Base-by-base conservation (phyloP, 2,329 filamentous ascomycete genomes). In the Trichoderma brevicompactum region DNA sequence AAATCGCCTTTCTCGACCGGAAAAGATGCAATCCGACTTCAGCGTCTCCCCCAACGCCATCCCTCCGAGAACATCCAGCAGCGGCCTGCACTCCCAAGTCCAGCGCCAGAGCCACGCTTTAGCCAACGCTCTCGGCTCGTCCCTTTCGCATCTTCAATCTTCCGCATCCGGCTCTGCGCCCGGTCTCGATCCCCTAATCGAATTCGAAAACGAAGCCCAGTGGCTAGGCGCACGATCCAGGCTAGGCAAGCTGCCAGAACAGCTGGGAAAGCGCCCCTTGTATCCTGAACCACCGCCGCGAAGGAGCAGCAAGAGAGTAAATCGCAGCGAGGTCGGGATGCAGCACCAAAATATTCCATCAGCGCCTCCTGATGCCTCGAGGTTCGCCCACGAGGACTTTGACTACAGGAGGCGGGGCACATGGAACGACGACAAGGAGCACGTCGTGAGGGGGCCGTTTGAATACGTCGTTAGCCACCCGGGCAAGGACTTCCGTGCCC, bases 401-500 rank as follows among this genome's bases (percentile, higher is more conserved):
- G 80, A 85, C 74, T 85, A 83, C 72, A 77, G 77, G 2, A 76
- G 79, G 3, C 78, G 77, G 68, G 80, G 79, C 66, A 81, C 83
- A 17, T 95, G 92, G 92, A 87, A 85, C 7, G 77, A 82, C 2
- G 85, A 90, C 72, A 94, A 95, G 80, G 91, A 95, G 76, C 87
- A 86, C 75, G 88, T 94, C 67, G 80, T 96, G 61, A 81, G 89
- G 54, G 92, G 89, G 0, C 92, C 92, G 1, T 96, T 88, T 72
- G 89, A 94, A 73, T 96, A 96, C 76, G 83, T 95, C 68, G 85
- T 88, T 72, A 85, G 86, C 50, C 89, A 93, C 68, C 91, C 92
- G 0, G 92, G 92, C 69, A 95, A 96, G 78, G 91, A 95, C 77
- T 91, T 96, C 74, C 88, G 93, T 69, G 85, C 89, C 52, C 89